Conservation (phyloP, 768 basidiomycete species). For the Clavaria fumosa region DNA sequence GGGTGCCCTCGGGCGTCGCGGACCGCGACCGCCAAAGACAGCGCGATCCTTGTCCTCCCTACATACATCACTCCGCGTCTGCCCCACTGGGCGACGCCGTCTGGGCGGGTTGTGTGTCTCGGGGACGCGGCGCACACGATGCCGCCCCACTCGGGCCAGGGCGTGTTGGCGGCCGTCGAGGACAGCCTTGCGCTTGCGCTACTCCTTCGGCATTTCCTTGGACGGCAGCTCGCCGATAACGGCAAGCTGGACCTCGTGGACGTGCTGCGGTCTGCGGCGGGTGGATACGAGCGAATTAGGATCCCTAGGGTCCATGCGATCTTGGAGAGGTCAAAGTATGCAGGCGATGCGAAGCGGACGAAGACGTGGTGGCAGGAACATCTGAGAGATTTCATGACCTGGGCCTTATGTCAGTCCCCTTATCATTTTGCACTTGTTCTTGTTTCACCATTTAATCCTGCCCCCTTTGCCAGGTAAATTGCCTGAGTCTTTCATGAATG, state of each 20-base stretch:
- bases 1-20: constrained; percentile 14
- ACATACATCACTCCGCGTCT: constrained; percentile 22
- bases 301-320: no score
- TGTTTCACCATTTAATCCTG: not conserved
- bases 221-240: no score
- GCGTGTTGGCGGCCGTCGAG: constrained; percentile 26
- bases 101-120: constrained; percentile 24
- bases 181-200: constrained; percentile 24
- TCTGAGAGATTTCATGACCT: not conserved
- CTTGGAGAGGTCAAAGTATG: no score
- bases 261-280: no score
- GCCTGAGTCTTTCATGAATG: not conserved
- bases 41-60: constrained; percentile 19
- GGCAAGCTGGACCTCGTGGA: no score
- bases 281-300: no score
- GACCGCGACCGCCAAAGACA: constrained; percentile 8
- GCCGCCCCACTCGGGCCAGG: constrained; percentile 29
- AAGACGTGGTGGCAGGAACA: not conserved
- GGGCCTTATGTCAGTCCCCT: not conserved
- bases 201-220: constrained; percentile 23
- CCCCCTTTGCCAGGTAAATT: no score
- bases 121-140: constrained; percentile 31
- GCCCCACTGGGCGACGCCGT: constrained; percentile 21
- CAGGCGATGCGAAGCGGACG: no score
- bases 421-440: not conserved